A percentile compares a stretch with the other conserved stretches of the same genome.
Evolutionary conservation across 2,329 filamentous ascomycete genomes (phyloP).

Genomic region (Pyricularia pennisetigena): DNA sequence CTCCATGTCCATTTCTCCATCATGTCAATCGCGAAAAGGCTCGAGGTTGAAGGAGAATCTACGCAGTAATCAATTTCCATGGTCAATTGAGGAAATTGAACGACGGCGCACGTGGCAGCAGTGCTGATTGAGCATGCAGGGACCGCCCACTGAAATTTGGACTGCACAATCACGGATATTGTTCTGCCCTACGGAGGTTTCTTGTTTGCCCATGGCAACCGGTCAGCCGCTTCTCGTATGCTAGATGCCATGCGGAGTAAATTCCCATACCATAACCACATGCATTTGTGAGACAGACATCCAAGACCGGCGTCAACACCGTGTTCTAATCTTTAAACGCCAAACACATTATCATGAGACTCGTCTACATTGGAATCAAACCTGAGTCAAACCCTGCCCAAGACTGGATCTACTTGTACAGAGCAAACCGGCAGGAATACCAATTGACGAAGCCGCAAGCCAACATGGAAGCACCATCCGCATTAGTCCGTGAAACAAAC

Average conservation of each 20-base stretch:
- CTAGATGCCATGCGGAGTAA: not conserved
- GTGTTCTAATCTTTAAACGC: too few relatives aligned
- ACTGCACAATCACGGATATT: not conserved
- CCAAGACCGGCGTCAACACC: not conserved
- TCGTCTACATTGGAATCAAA: not conserved
- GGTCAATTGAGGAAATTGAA: not conserved
- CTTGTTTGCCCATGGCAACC: not conserved
- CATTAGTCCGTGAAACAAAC: not conserved
- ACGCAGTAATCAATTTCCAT: not conserved
- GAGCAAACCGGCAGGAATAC: not conserved
- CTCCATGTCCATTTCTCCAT: not conserved
- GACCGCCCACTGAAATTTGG: not conserved
- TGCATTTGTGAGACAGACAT: not conserved
- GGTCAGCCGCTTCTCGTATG: not conserved
- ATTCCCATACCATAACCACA: not conserved
- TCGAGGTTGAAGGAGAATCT: too few relatives aligned
- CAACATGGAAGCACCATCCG: not conserved
- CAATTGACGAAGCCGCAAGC: not conserved
- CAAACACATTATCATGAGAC: too few relatives aligned
- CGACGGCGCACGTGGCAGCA: not conserved
- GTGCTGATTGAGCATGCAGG: not conserved
- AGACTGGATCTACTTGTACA: not conserved
- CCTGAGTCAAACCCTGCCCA: too few relatives aligned
- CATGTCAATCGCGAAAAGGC: not conserved
- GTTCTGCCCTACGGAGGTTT: too few relatives aligned